Base-by-base conservation (phyloP, 2,329 filamentous ascomycete species). In the Paraphaeosphaeria sporulosa region DNA sequence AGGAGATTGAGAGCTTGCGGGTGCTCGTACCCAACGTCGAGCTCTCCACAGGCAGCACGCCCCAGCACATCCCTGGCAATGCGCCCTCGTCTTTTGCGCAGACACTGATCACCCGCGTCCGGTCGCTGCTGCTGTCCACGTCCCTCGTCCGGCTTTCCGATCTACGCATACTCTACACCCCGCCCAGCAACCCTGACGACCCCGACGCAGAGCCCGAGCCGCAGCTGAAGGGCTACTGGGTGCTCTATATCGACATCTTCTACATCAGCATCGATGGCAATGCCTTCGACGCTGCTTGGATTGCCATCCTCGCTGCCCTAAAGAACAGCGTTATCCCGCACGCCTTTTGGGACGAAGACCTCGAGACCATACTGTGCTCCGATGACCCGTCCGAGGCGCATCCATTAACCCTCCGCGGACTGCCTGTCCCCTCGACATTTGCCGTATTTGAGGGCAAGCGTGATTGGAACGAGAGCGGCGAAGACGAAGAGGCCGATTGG, bases 201-300 rank as follows among this genome's bases (percentile, higher is more conserved):
- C 81, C 85, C 59, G 77, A 82, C 19, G 82, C 84, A 23, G 81
- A 83, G 4, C 73, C 79, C 5, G 72, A 74, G 42, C 75, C 76
- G 8, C 84, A 88, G 63, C 78, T 94, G 12, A 94, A 91, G 75
- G 95, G 90, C 0, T 98, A 96, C 78, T 99, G 94, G 95, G 89
- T 92, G 10, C 87, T 99, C 21, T 97, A 97, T 78, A 91, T 99
- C 66, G 94, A 98, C 74, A 84, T 97, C n/a, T 86, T 97, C 73
- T 95, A 97, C 79, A 90, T 99, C 67, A 96, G 92, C 0, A 88
- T 97, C 52, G 94, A 97, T 65, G 94, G 94, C 6, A 96, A 95
- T 71, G 87, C 93, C 1, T 94, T 98, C 66, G 94, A 99, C 72
- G 91, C 92, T 0, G 92, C 93, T 0, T 98, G 94, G 94, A 86